Base-by-base conservation (phyloP, 495 filamentous ascomycete genomes). In the Lepraria neglecta region DNA sequence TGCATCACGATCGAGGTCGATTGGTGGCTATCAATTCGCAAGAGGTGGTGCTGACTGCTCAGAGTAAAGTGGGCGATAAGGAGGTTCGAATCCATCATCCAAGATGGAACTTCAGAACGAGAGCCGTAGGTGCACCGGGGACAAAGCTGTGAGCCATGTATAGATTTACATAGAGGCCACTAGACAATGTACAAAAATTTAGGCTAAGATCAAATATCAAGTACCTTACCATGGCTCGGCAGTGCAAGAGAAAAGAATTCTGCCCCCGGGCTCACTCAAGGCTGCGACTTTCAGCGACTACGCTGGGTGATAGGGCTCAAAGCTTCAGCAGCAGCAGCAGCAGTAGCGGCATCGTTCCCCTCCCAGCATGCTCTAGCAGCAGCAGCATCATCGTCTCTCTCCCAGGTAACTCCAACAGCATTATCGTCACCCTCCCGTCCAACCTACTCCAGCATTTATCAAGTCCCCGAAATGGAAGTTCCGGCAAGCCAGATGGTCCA, bases 61-160 rank as follows among this genome's bases (percentile, higher is more conserved):
- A 64, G 47, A 71, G 67, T 44, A 73, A 71, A 51, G 67, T 68
- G 12, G 71, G 68, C 9, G 71, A 67, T 6, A 70, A 68, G 58
- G 75, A 72, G 38, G 68, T 82, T 42, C 72, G 76, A 48, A 70
- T 85, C 24, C 80, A 85, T 76, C 78, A 79, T 24, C 83, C 82
- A 3, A 73, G 81, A 58, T 73, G 75, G 65, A 80, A 80, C 42
- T 87, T 82, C 68, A 71, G 77, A 57, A 72, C 84, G 50, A 68
- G 56, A 61, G 68, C 65, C 59, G 64, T 65, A 21, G 61, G 56
- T 31, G 64, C 60, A 61, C 61, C 53, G 33, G 50, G 63, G 33
- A 38, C 51, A 46, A 64, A 64, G 30, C 43, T 67, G 17, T 68
- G 30, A 61, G 24, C 14, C 11, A 15, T 56, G 3, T 27, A 19